Base-by-base conservation (phyloP, 2,329 filamentous ascomycete species). In the Cladophialophora yegresii region DNA sequence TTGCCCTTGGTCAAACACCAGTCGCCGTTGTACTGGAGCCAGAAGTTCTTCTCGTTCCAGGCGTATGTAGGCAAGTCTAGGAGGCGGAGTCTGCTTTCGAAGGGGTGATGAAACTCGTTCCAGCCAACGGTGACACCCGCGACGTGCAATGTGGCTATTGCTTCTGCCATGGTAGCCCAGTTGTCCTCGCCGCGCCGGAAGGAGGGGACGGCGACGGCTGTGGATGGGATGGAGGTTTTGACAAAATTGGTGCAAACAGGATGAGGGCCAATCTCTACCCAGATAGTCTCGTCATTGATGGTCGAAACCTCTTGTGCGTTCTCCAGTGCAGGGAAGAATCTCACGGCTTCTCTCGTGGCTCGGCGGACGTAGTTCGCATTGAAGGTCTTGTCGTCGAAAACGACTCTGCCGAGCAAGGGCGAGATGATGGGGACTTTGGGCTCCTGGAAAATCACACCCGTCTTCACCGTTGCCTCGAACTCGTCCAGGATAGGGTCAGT, bases 251-350 rank as follows among this genome's bases (percentile, higher is more conserved):
- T 82, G 75, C 85, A 89, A 13, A 91, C 84, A 0, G 89, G 88
- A 71, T 91, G 87, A 43, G 89, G 88, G n/a, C 89, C 89, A 67
- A 92, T 78, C 74, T 92, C 89, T 62, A 92, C 78, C 84, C 86
- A 91, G 32, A 87, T 82, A 5, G 87, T 89, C 76, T 87, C 85
- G 67, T 87, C 85, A 67, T 88, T 82, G 54, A 90, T 84, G 16
- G 83, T 75, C 65, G 83, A 83, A n/a, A 82, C 78, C 55, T 84
- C 79, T 71, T 86, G 82, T 6, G 85, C 87, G 47, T 80, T 80
- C 13, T 84, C 77, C 1, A 92, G 77, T 7, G 85, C 88, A 55
- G 82, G 83, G 64, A 84, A 80, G 77, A 92, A 89, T 75, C 91
- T 83, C 70, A 92, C 89, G 6, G 88, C 80, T 73, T 90, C 84